Base-by-base conservation (phyloP, 306 rosid species). In the Boehmeria nivea region DNA sequence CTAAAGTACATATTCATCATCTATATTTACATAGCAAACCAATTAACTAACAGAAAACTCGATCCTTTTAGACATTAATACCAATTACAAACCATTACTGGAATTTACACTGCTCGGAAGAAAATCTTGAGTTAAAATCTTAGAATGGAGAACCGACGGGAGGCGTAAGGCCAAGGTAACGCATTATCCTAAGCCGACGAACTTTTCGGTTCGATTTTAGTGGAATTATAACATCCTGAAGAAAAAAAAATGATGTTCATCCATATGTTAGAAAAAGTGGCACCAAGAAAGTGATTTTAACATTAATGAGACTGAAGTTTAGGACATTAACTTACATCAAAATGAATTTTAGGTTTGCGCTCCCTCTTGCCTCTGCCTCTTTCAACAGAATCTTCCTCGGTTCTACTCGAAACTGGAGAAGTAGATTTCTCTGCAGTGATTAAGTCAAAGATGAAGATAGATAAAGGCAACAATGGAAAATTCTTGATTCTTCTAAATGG, bases 101-200 rank as follows among this genome's bases (percentile, higher is more conserved):
- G 9, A 10, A 54, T 17, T 22, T 33, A 24, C 59, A 17, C 43
- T 8, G 43, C n/a, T 54, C 3, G 17, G 27, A 54, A 54, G 26
- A 40, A 54, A 54, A 31, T 18, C 18, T 18, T 16, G 14, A 26
- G 56, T 11, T 17, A 54, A 15, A 6, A 19, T 23, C 59, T 33
- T 33, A 54, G 48, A 57, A 86, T 6, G 95, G 95, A 57, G 95
- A 86, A 47, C 95, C 90, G 62, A 70, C 39, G 4, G 95, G 95
- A 60, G 85, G 78, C 24, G 72, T 76, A 50, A 83, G 95, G 50
- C 95, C 90, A 3, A 86, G 80, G 68, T 70, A 64, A 42, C 90
- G 85, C 95, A 86, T 86, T 73, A 86, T 83, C 85, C 73, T 75
- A 31, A 86, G 54, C 65, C 80, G 74, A 3, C 95, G 83, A 64